Evolutionary conservation across 495 filamentous ascomycete genomes (phyloP), one percentile per base, ranked within the genome.

Genomic region (Neurospora sp.): DNA sequence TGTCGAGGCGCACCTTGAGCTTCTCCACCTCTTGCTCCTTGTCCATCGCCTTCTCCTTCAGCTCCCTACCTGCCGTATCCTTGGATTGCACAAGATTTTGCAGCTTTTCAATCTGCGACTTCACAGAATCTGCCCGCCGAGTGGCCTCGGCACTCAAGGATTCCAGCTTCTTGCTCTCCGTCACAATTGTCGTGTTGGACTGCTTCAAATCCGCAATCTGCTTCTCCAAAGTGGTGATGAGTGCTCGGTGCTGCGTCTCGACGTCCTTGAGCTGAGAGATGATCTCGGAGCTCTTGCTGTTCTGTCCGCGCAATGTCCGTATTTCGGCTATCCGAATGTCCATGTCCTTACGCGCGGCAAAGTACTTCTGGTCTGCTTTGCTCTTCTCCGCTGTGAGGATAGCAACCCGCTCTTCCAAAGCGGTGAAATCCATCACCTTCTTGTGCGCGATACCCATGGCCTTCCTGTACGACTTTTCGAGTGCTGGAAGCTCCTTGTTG

Each of bases 301-400:
- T 97, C 80, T 98, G 94, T 72, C 88, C 84, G 69, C 92, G 87
- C 59, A 98, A 83, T 5, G 89, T 87, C 72, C 93, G 87, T 66
- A 94, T 90, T 81, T 97, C 94, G 46, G 86, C 83, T 20, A 91
- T 89, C 70, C 93, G 86, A 22, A 90, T 89, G 76, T 98, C 96
- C 79, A 94, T 97, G 75, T 92, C 90, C 79, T 97, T 98, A 85
- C 97, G 94, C 16, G 94, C 93, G 5, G 91, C 90, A 78, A 98
- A 98, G 79, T 97, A 99, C 81, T 98, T 98, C 80, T 98, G 94
- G 77, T 98, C 94, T 0, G 96, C 96, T 78, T 97, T 98, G 41
- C 89, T 88, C 81, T 98, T 99, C 81, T 99, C 96, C 0, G 93
- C 94, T 3, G 85, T 87, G 11, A 96, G 83, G 6, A 91, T 83